These are phyloP conservation scores for Abortiporus biennis DNA, from an alignment of 1,284 basidiomycete species.

Conservation along the genomic window DNA sequence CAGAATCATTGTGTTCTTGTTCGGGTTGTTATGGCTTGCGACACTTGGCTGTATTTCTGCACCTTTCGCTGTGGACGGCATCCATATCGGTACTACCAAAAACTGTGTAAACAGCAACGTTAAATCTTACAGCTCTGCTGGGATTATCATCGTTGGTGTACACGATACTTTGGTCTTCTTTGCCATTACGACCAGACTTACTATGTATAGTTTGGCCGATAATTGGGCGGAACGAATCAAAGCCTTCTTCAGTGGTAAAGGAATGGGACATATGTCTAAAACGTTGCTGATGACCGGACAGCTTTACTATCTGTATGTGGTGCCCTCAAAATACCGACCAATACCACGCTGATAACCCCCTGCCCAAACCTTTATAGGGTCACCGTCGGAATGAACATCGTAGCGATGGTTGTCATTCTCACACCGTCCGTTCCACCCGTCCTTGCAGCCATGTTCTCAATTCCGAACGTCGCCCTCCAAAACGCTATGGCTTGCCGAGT, in stretches of 20 bases:
- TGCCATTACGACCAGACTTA: slow-evolving; percentile 1
- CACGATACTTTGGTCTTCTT: slow-evolving; percentile 6
- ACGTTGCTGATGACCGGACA: slow-evolving; percentile 4
- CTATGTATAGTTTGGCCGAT: slow-evolving; percentile 4
- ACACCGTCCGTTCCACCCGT: slow-evolving; percentile 7
- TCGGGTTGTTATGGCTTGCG: slow-evolving; percentile 5
- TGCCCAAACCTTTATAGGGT: slow-evolving; percentile 1
- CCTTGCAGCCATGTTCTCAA: slow-evolving; percentile 8
- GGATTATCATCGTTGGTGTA: slow-evolving; percentile 3
- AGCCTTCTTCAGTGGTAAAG: slow-evolving; percentile 4
- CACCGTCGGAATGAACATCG: slow-evolving; percentile 5
- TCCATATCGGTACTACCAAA: slow-evolving; percentile 3
- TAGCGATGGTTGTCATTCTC: slow-evolving; percentile 4
- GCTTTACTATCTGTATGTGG: slow-evolving; percentile 5
- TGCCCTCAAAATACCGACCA: not conserved
- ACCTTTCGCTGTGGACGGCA: slow-evolving; percentile 4
- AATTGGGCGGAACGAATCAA: not conserved
- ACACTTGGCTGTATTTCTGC: slow-evolving; percentile 3
- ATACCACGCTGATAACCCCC: not conserved
- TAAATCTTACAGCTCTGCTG: slow-evolving; percentile 1
- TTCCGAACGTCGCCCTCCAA: slow-evolving; percentile 18
- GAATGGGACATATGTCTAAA: slow-evolving; percentile 2
- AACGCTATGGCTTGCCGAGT: slow-evolving; percentile 26
- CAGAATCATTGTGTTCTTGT: not conserved
- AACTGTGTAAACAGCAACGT: slow-evolving; percentile 5